phyloP scores from a whole-genome alignment of 1,139 yeast genomes.

The Kurtzmaniella quercitrusa region DNA sequence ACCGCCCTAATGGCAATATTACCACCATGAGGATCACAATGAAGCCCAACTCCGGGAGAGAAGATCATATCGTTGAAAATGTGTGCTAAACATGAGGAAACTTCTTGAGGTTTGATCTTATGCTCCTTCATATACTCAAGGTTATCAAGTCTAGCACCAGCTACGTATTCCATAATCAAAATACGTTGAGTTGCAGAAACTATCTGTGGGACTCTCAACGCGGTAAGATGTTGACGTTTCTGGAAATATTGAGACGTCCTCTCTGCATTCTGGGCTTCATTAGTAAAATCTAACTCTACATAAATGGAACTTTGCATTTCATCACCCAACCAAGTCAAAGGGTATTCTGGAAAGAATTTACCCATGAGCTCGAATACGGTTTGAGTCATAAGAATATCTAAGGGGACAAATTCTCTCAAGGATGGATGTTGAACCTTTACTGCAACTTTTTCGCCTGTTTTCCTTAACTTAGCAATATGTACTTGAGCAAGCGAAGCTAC shows the following conservation, averaged over 20 bases:
- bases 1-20: conserved; percentile 74
- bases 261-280: conserved; percentile 80
- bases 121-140: conserved; percentile 56
- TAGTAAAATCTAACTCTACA: conserved; percentile 81
- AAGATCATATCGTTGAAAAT: conserved; percentile 94
- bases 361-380: conserved; percentile 72
- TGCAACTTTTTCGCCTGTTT: conserved; percentile 72
- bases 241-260: conserved; percentile 66
- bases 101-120: conserved; percentile 69
- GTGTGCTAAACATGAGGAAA: conserved; percentile 81
- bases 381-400: conserved; percentile 77
- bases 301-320: conserved; percentile 82
- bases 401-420: conserved; percentile 79
- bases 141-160: conserved; percentile 82
- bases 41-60: conserved; percentile 86
- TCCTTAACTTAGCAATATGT: conserved; percentile 65
- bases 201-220: conserved; percentile 74
- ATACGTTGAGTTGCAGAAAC: conserved; percentile 65
- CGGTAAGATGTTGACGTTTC: conserved; percentile 55
- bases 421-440: conserved; percentile 95
- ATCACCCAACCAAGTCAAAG: conserved; percentile 89
- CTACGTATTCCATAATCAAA: conserved; percentile 81
- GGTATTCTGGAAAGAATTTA: conserved; percentile 86
- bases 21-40: conserved; percentile 98
- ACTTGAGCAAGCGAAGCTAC: conserved; percentile 97